Evolutionary conservation across 352 stramenopile genomes (phyloP).

Genomic region (Phytophthora boehmeriae): DNA sequence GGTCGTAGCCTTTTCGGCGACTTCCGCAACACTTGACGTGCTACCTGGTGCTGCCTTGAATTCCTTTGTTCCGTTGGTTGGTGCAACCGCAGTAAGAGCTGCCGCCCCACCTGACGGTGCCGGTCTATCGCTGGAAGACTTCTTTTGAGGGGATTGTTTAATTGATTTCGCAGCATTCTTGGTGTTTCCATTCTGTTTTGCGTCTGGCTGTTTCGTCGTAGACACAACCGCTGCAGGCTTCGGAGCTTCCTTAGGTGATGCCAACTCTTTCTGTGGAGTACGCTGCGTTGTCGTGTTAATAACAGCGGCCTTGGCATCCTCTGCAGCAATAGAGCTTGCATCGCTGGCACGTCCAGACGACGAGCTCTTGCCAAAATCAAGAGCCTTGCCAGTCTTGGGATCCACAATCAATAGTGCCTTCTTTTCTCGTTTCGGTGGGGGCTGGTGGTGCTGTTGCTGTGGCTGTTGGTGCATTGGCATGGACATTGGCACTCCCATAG

Average conservation of each 20-base stretch:
- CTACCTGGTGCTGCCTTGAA: constrained; percentile 6
- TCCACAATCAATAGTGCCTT: constrained; percentile 60
- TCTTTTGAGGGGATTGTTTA: constrained; percentile 26
- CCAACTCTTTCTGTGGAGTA: constrained; percentile 37
- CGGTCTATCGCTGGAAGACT: constrained; percentile 13
- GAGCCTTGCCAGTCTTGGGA: constrained; percentile 52
- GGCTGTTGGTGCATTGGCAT: constrained; percentile 37
- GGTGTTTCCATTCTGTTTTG: constrained; percentile 28
- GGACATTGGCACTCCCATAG: constrained; percentile 42
- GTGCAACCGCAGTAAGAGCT: constrained; percentile 4
- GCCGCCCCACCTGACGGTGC: constrained; percentile 4
- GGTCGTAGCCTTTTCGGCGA: constrained; percentile 7
- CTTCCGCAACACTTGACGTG: background rate
- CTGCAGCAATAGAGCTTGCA: constrained; percentile 16
- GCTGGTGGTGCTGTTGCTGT: constrained; percentile 30
- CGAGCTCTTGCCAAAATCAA: constrained; percentile 35
- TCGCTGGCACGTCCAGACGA: constrained; percentile 19
- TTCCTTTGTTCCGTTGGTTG: constrained; percentile 16
- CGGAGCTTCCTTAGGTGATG: constrained; percentile 6
- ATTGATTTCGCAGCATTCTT: constrained; percentile 27
- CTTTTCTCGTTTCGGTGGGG: constrained; percentile 48
- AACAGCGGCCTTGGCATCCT: constrained; percentile 24
- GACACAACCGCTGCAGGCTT: constrained; percentile 4
- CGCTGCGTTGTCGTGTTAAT: constrained; percentile 32
- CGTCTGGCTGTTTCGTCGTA: constrained; percentile 11